A percentile compares a stretch with the other conserved stretches of the same genome.
Evolutionary conservation across 495 filamentous ascomycete species (phyloP).

Genomic region (Hypoxylon crocopeplum): DNA sequence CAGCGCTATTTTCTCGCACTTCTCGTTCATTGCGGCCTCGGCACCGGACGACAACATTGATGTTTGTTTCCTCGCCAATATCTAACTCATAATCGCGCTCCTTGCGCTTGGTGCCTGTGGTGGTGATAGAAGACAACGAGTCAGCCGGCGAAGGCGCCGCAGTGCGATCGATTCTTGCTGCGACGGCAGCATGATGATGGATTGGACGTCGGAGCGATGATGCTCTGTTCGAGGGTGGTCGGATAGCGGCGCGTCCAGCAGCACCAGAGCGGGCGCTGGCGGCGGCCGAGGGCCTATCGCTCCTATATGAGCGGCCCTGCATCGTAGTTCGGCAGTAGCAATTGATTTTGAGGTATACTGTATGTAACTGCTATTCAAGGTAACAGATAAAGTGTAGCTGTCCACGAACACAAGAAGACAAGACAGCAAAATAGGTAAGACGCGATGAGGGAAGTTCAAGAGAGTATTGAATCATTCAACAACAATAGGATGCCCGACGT

Average conservation of each 20-base stretch:
- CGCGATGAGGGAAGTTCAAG: background rate
- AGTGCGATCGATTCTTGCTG: constrained; percentile 47
- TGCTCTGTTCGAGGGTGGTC: constrained; percentile 37
- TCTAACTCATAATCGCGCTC: constrained; percentile 81
- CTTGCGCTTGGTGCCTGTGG: constrained; percentile 72
- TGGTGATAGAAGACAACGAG: constrained; percentile 62
- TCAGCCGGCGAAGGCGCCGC: constrained; percentile 70
- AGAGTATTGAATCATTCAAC: background rate
- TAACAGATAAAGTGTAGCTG: constrained; percentile 22
- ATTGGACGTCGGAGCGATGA: constrained; percentile 35
- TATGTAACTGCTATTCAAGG: constrained; percentile 29
- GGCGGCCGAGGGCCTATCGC: constrained; percentile 36
- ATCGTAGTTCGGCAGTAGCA: too few relatives aligned
- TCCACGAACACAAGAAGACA: background rate
- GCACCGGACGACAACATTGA: constrained; percentile 95
- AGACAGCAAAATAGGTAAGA: background rate
- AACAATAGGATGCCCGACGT: too few relatives aligned
- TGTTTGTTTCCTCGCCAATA: constrained; percentile 85
- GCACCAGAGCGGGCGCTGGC: constrained; percentile 30
- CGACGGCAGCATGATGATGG: constrained; percentile 27
- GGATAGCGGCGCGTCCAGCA: constrained; percentile 37
- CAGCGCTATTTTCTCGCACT: constrained; percentile 88
- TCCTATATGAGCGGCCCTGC: constrained; percentile 42
- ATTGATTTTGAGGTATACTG: background rate
- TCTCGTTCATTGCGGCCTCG: constrained; percentile 92